phyloP scores from a whole-genome alignment of 202 grass and related monocot species.

The Setaria italica region DNA sequence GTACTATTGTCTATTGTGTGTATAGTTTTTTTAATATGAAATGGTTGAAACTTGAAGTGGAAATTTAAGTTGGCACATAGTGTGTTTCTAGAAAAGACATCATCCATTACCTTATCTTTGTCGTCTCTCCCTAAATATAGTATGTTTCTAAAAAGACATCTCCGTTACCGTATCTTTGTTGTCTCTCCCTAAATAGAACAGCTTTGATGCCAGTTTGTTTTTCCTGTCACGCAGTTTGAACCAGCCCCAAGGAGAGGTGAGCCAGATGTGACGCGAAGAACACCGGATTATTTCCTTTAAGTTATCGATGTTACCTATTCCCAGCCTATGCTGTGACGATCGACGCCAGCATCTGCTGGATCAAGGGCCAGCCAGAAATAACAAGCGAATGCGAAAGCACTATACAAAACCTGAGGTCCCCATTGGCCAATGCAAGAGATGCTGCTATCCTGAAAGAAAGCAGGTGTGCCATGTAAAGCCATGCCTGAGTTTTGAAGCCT shows the following conservation, averaged over 20 bases:
- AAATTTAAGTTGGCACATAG: background rate
- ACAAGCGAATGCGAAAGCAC: slow-evolving; percentile 30
- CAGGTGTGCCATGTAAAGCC: slow-evolving; percentile 27
- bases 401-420: slow-evolving; percentile 39
- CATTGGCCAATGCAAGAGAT: slow-evolving; percentile 40
- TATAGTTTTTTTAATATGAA: background rate
- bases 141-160: background rate
- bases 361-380: slow-evolving; percentile 52
- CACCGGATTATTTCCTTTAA: slow-evolving; percentile 80
- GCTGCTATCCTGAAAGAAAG: slow-evolving; percentile 35
- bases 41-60: background rate
- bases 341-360: slow-evolving; percentile 41
- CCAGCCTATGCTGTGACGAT: slow-evolving; percentile 32
- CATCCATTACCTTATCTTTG: background rate
- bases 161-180: background rate
- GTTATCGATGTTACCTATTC: background rate
- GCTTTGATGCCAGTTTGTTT: slow-evolving; percentile 9
- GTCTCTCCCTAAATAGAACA: background rate
- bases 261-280: slow-evolving; percentile 74
- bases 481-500: slow-evolving; percentile 39
- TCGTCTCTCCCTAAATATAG: background rate
- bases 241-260: slow-evolving; percentile 79
- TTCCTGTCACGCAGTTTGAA: slow-evolving; percentile 54
- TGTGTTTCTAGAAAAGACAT: background rate
- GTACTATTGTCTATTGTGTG: background rate